Evolutionary conservation across 169 alveolate species (phyloP).

Genomic region (Plasmodium malariae): DNA sequence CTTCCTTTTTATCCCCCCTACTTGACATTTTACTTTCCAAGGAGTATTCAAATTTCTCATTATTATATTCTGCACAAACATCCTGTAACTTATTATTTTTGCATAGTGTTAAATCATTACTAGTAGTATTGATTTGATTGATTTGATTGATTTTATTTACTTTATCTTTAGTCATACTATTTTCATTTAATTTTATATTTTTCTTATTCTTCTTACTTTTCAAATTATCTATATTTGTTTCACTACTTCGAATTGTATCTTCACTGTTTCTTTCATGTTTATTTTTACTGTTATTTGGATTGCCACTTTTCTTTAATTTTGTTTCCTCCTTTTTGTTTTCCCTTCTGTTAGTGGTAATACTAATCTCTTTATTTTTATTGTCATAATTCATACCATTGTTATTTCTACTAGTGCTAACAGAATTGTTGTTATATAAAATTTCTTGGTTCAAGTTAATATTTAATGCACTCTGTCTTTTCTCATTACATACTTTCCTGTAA

Average conservation of each 20-base stretch:
- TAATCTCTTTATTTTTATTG: not conserved
- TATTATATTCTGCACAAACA: not conserved
- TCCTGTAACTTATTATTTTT: not conserved
- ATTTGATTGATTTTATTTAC: not conserved
- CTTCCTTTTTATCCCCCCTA: too few species aligned
- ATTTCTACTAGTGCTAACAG: not conserved
- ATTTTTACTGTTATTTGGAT: not conserved
- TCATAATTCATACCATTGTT: not conserved
- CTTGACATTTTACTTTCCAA: too few species aligned
- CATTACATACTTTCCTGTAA: not conserved
- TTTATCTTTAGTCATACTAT: not conserved
- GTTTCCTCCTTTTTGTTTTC: not conserved
- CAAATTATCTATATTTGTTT: slow-evolving; percentile 1
- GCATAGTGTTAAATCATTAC: not conserved
- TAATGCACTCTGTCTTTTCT: not conserved
- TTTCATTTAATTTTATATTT: not conserved
- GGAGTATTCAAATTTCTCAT: not conserved
- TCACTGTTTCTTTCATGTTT: not conserved
- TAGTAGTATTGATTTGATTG: not conserved
- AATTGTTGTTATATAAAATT: not conserved
- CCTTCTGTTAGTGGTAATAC: not conserved
- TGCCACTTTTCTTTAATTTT: not conserved
- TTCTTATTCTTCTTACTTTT: not conserved
- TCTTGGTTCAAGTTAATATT: not conserved
- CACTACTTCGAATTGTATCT: not conserved